phyloP scores from a whole-genome alignment of 1,284 basidiomycete genomes.

The Cutaneotrichosporon mucoides region DNA sequence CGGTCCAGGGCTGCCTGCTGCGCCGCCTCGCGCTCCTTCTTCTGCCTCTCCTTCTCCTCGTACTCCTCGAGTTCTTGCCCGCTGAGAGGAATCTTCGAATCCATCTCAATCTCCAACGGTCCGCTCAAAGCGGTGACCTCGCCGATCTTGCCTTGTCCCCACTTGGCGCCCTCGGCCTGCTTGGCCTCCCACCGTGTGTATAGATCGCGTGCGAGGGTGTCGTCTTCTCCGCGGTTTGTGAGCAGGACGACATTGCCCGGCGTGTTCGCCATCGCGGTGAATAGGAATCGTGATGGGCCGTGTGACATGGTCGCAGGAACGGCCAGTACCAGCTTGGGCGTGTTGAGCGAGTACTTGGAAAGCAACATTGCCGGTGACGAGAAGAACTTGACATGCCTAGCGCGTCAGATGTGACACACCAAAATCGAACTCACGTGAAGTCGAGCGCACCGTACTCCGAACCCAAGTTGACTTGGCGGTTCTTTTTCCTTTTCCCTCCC shows the following conservation, averaged over 20 bases:
- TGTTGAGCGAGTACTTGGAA: conserved; percentile 73
- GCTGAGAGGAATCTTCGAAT: conserved; percentile 79
- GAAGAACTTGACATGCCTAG: conserved; percentile 84
- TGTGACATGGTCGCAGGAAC: conserved; percentile 89
- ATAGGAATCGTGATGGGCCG: conserved; percentile 80
- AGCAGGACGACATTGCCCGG: conserved; percentile 81
- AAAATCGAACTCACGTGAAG: conserved; percentile 37
- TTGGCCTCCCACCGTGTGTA: conserved; percentile 68
- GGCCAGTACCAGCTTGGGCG: conserved; percentile 89
- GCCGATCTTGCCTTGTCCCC: conserved; percentile 79
- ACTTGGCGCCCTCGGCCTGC: conserved; percentile 68
- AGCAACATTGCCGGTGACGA: conserved; percentile 72
- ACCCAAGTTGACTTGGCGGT: conserved; percentile 20
- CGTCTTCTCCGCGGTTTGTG: conserved; percentile 71
- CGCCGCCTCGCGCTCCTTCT: conserved; percentile 80
- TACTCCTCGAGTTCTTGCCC: conserved; percentile 80
- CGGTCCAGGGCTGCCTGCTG: conserved; percentile 79
- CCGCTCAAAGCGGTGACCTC: conserved; percentile 73
- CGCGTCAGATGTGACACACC: neutral
- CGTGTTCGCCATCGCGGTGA: conserved; percentile 74
- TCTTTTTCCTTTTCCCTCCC: conserved; percentile 56
- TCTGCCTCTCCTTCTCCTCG: conserved; percentile 69
- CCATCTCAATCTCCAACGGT: conserved; percentile 66
- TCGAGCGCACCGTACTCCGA: conserved; percentile 46
- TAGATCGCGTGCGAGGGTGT: conserved; percentile 71